phyloP scores from a whole-genome alignment of 202 grass and related monocot genomes.

The Eragrostis tef region DNA sequence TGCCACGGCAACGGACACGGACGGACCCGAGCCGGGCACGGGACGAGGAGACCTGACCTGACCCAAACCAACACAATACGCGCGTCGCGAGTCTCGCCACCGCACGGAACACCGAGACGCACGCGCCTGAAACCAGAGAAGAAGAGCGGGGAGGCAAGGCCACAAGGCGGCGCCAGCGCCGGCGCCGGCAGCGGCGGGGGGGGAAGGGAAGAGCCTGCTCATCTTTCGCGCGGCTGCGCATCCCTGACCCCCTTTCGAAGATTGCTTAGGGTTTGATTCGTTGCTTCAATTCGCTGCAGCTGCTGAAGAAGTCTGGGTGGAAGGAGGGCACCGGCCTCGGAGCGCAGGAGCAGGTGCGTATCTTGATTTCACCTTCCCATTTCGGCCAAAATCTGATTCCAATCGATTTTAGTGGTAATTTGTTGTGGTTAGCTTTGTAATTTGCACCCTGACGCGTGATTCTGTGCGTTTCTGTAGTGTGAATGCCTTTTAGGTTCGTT shows the following conservation, averaged over 20 bases:
- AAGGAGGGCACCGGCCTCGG: conserved; percentile 94
- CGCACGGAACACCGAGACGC: not conserved
- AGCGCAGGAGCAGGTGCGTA: conserved; percentile 75
- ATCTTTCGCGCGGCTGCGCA: not conserved
- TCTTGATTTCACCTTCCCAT: not conserved
- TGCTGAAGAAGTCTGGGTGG: conserved; percentile 92
- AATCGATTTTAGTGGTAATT: not conserved
- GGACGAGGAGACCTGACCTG: not conserved
- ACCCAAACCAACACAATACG: not conserved
- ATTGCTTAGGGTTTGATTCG: conserved; percentile 45
- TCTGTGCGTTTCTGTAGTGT: not conserved
- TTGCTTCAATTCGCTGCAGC: conserved; percentile 47
- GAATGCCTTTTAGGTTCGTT: not conserved
- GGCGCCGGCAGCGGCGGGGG: conserved; percentile 8
- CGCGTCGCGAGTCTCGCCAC: not conserved
- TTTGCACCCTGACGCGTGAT: not conserved
- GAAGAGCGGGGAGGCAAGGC: not conserved
- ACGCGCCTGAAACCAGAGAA: not conserved
- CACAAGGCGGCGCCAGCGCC: not conserved
- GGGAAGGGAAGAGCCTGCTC: too few relatives aligned
- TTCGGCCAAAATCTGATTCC: not conserved
- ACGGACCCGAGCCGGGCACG: conserved; percentile 22
- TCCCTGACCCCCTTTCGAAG: not conserved
- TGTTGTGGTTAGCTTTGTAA: not conserved
- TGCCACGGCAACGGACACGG: conserved; percentile 14